These are phyloP conservation scores for Dactylellina cionopaga DNA, from an alignment of 2,329 filamentous ascomycete species.

Conservation along the genomic window DNA sequence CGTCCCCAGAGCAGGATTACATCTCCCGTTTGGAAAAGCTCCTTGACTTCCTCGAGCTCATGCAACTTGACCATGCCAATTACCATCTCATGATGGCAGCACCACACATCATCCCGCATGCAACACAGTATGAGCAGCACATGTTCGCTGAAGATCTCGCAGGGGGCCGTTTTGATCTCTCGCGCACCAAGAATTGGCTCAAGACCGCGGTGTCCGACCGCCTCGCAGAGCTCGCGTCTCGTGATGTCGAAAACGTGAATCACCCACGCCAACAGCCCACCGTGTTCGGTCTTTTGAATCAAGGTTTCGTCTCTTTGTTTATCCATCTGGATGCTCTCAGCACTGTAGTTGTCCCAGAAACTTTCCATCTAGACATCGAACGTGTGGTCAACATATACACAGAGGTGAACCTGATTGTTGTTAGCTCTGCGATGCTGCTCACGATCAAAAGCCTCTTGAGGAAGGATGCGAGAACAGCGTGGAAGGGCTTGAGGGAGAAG, in stretches of 20 bases:
- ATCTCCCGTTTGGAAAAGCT: conserved; percentile 80
- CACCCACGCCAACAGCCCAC: conserved; percentile 72
- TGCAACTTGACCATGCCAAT: conserved; percentile 84
- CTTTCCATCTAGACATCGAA: conserved; percentile 74
- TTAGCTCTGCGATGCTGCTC: conserved; percentile 77
- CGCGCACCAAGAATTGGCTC: conserved; percentile 74
- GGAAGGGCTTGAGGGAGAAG: conserved; percentile 67
- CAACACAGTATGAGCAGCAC: conserved; percentile 77
- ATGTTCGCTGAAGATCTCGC: conserved; percentile 74
- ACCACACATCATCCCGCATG: conserved; percentile 76
- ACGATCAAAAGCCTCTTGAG: conserved; percentile 86
- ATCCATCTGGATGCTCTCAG: conserved; percentile 71
- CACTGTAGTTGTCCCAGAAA: conserved; percentile 73
- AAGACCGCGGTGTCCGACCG: conserved; percentile 72
- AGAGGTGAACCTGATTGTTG: conserved; percentile 73
- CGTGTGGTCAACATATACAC: conserved; percentile 70
- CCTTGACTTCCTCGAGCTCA: conserved; percentile 77
- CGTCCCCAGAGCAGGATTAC: conserved; percentile 67
- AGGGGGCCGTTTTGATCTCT: conserved; percentile 67
- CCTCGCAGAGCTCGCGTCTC: conserved; percentile 71
- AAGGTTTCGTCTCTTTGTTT: conserved; percentile 78
- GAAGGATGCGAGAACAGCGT: conserved; percentile 78
- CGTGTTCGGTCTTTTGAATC: conserved; percentile 76
- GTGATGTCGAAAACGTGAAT: conserved; percentile 75
- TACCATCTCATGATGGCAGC: conserved; percentile 78